Percentiles rank a stretch among this genome's conserved stretches.
phyloP scores from a whole-genome alignment of 1,284 basidiomycete species.

The Ustilago bromivora region DNA sequence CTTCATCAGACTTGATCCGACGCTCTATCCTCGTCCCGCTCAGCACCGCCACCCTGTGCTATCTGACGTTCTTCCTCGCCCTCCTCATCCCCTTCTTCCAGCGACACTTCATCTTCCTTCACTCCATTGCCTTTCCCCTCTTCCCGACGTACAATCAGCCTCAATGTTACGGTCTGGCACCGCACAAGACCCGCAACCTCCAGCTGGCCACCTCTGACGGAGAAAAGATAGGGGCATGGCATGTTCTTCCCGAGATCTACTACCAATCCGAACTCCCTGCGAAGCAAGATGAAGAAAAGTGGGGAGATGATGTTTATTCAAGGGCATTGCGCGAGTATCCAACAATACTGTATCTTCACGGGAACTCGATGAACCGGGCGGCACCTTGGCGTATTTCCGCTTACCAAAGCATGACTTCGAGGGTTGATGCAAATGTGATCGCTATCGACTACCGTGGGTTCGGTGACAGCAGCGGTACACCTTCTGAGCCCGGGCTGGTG shows the following conservation, averaged over 20 bases:
- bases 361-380: constrained; percentile 85
- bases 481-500: constrained; percentile 80
- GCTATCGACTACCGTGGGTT: constrained; percentile 93
- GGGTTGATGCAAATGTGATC: constrained; percentile 81
- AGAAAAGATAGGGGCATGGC: constrained; percentile 86
- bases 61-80: constrained; percentile 44
- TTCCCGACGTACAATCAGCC: constrained; percentile 33
- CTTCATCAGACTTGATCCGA: constrained; percentile 12
- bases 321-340: constrained; percentile 47
- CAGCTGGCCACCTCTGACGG: constrained; percentile 81
- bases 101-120: constrained; percentile 53
- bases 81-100: constrained; percentile 40
- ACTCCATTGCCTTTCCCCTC: constrained; percentile 52
- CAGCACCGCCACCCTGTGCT: constrained; percentile 19
- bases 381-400: constrained; percentile 76
- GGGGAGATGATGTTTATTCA: constrained; percentile 50
- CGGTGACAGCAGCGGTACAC: constrained; percentile 83
- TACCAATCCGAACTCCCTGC: constrained; percentile 71
- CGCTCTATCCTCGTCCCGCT: constrained; percentile 24
- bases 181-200: constrained; percentile 82
- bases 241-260: constrained; percentile 80
- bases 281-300: neutral
- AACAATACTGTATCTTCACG: constrained; percentile 77
- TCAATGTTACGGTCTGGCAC: constrained; percentile 70
- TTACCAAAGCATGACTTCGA: constrained; percentile 76